Evolutionary conservation across 139 green algal genomes (phyloP).

Genomic region (Chlorella sorokiniana): DNA sequence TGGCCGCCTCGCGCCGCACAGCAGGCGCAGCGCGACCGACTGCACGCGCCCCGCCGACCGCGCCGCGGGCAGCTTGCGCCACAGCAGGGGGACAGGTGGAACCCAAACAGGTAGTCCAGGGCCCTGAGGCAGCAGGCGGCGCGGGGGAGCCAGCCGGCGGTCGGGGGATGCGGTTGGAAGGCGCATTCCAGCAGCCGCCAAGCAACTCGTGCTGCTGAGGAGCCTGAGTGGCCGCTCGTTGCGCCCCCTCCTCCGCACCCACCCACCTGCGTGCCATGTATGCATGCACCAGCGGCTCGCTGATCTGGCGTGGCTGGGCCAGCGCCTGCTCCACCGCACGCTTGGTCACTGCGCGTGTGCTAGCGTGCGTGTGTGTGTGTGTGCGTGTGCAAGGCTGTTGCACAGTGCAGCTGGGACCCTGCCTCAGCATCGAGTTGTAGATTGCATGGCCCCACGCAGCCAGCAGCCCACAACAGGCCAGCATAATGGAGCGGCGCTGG

Average conservation of each 20-base stretch:
- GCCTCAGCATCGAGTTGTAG: too few relatives aligned
- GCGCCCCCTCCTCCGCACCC: neutral
- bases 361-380: too few relatives aligned
- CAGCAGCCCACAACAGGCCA: too few relatives aligned
- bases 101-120: conserved; percentile 96
- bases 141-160: neutral
- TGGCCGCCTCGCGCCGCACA: conserved; percentile 78
- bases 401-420: too few relatives aligned
- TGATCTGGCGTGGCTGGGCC: conserved; percentile 61
- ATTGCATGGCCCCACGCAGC: too few relatives aligned
- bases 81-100: conserved; percentile 90
- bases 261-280: conserved; percentile 80
- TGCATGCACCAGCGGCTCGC: conserved; percentile 79
- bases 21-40: conserved; percentile 85
- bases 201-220: too few relatives aligned
- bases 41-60: conserved; percentile 81
- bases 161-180: too few relatives aligned
- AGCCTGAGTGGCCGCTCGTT: neutral
- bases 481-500: too few relatives aligned
- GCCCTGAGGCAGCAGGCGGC: conserved; percentile 30
- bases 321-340: conserved; percentile 78
- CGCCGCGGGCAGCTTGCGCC: conserved; percentile 83
- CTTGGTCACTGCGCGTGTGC: conserved; percentile 70
- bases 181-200: too few relatives aligned
- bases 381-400: too few relatives aligned